phyloP scores from a whole-genome alignment of 1,284 basidiomycete species.

The Golubevia pallescens region DNA sequence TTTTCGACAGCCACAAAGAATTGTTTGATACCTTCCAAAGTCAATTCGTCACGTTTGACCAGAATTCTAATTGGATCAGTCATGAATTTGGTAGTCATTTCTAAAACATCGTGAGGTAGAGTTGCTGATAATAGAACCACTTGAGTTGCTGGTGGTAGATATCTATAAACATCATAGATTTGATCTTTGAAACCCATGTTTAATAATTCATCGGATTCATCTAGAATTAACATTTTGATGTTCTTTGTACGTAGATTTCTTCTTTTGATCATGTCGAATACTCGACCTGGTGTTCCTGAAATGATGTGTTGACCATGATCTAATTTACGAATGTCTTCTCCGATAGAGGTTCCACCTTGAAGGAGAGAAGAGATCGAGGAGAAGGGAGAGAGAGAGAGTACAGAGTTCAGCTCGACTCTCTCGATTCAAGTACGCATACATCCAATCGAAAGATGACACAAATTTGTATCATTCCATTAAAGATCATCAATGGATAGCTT shows the following conservation, averaged over 20 bases:
- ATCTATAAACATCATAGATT: slow-evolving; percentile 98
- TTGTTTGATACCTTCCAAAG: slow-evolving; percentile 98
- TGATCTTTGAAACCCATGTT: slow-evolving; percentile 99
- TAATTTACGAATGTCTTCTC: slow-evolving; percentile 97
- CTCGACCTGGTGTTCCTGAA: slow-evolving; percentile 94
- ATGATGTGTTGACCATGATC: slow-evolving; percentile 98
- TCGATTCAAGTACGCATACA: too few relatives aligned
- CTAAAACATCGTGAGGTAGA: slow-evolving; percentile 93
- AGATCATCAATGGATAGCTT: neutral
- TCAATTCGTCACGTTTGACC: slow-evolving; percentile 99
- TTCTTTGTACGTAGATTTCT: slow-evolving; percentile 91
- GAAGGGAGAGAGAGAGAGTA: neutral
- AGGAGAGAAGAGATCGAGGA: neutral
- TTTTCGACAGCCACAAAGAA: slow-evolving; percentile 99
- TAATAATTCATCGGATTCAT: slow-evolving; percentile 95
- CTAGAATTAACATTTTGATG: slow-evolving; percentile 99
- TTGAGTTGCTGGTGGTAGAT: slow-evolving; percentile 96
- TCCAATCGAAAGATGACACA: too few relatives aligned
- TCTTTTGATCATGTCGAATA: slow-evolving; percentile 99
- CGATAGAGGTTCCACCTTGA: slow-evolving; percentile 81
- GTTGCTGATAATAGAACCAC: slow-evolving; percentile 96
- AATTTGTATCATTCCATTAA: neutral
- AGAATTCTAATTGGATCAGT: slow-evolving; percentile 97
- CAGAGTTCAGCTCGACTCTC: too few relatives aligned
- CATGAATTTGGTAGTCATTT: slow-evolving; percentile 99